Evolutionary conservation across 208 protist species (phyloP), one percentile per base, ranked within the genome.

Genomic region (Acanthamoeba rhysodes): DNA sequence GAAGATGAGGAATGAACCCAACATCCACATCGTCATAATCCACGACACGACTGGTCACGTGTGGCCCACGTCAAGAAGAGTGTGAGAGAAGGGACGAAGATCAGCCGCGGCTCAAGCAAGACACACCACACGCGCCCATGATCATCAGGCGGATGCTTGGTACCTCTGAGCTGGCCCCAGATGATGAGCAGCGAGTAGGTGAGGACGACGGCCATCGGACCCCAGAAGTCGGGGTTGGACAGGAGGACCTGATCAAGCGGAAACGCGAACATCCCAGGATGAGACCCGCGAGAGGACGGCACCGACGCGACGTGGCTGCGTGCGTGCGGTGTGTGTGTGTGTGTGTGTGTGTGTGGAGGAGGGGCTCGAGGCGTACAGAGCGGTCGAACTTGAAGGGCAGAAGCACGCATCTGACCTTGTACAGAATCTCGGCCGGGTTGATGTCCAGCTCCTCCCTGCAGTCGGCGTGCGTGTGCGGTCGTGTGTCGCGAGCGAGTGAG

Each of bases 401-500:
- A 66, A 95, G 37, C 12, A 95, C 94, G 70, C 94, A 95, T n/a
- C 94, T 55, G 18, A 95, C 16, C 87, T 95, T 95, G 87, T 95
- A 95, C 14, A 90, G 45, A 53, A 95, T 95, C 82, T 95, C 87
- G 18, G 8, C n/a, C 24, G 90, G 27, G 70, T 95, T 78, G 50
- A 95, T 95, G 59, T 95, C 94, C 6, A 95, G 94, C 72, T 95
- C 94, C 41, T 95, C 94, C 6, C 88, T 93, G 57, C 0, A 2
- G 20, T 2, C 12, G 6, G 27, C 7, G 64, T 37, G 50, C 14
- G 50, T 57, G 50, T 57, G 50, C 50, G 12, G 16, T 57, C 50
- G 16, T 57, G 50, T 0, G 50, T 20, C 37, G 50, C 3, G 50
- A 0, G 50, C 50, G 50, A 20, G 50, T 57, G 50, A 57, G 50